Conservation (phyloP, 176 grass and related monocot genomes). For the Dendrocalamus sinicus region DNA sequence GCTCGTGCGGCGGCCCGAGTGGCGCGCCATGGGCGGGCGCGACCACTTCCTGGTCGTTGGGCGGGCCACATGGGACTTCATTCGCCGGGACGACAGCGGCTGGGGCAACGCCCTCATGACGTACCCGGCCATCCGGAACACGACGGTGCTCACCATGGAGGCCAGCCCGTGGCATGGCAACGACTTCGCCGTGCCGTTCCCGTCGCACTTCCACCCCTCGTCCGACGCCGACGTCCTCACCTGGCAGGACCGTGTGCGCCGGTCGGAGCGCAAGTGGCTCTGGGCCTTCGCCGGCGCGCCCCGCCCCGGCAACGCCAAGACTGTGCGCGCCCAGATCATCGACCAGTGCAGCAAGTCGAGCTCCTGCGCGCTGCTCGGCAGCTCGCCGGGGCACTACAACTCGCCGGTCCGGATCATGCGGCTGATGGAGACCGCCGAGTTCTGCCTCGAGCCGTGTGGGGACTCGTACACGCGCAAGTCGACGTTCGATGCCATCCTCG, state of each 20-base stretch:
- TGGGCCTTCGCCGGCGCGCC: slow-evolving; percentile 21
- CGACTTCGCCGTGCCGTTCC: slow-evolving; percentile 65
- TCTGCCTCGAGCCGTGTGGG: slow-evolving; percentile 24
- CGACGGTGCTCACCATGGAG: slow-evolving; percentile 65
- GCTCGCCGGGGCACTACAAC: not conserved
- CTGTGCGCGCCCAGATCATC: slow-evolving; percentile 7
- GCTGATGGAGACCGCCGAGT: not conserved
- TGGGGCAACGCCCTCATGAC: slow-evolving; percentile 71
- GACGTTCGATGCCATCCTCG: slow-evolving; percentile 67
- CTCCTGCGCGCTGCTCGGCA: slow-evolving; percentile 7
- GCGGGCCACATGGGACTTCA: slow-evolving; percentile 50
- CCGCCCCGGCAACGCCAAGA: not conserved
- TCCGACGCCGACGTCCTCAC: slow-evolving; percentile 6
- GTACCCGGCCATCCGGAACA: slow-evolving; percentile 61
- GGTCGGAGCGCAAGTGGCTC: not conserved
- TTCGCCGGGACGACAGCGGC: slow-evolving; percentile 15
- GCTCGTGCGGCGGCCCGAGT: slow-evolving; percentile 47
- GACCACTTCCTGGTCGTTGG: slow-evolving; percentile 63
- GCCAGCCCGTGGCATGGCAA: slow-evolving; percentile 40
- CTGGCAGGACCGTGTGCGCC: slow-evolving; percentile 17
- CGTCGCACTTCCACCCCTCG: slow-evolving; percentile 33
- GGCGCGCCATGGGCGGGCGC: slow-evolving; percentile 48
- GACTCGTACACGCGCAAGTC: slow-evolving; percentile 28
- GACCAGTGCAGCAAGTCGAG: slow-evolving; percentile 1
- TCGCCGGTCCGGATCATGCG: not conserved